phyloP scores from a whole-genome alignment of 1,139 yeast species.

The Pichia sp. region DNA sequence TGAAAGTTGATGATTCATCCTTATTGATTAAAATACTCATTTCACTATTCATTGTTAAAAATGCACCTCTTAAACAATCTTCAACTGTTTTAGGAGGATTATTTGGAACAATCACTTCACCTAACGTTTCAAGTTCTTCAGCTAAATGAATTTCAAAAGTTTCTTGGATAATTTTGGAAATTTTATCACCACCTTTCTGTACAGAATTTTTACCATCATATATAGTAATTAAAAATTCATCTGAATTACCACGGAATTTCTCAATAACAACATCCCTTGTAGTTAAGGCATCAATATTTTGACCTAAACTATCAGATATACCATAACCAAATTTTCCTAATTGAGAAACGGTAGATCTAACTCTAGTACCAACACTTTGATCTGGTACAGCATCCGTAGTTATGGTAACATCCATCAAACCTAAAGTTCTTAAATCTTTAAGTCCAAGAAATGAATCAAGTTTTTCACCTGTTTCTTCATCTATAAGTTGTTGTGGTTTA shows the following conservation, averaged over 20 bases:
- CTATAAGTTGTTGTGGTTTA: constrained; percentile 48
- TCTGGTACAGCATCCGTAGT: constrained; percentile 84
- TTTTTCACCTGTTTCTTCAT: constrained; percentile 23
- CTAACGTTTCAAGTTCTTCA: constrained; percentile 51
- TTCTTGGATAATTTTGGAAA: constrained; percentile 70
- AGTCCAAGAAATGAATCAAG: constrained; percentile 74
- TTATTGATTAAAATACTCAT: constrained; percentile 42
- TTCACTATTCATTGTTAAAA: constrained; percentile 73
- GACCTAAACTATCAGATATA: constrained; percentile 81
- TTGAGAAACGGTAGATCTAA: constrained; percentile 87
- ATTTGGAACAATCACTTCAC: constrained; percentile 36
- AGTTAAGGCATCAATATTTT: constrained; percentile 50
- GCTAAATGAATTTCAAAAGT: constrained; percentile 56
- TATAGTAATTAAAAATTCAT: constrained; percentile 64
- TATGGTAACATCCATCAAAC: constrained; percentile 91
- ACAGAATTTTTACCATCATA: constrained; percentile 74
- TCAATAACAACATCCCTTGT: constrained; percentile 83
- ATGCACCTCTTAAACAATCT: constrained; percentile 76
- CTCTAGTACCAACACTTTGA: constrained; percentile 74
- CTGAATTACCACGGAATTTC: constrained; percentile 75
- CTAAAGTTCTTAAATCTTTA: constrained; percentile 64
- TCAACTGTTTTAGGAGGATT: constrained; percentile 39
- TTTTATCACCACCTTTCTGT: constrained; percentile 54
- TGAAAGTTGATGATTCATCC: constrained; percentile 27
- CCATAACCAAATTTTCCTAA: constrained; percentile 78